Evolutionary conservation across 140 eudicot genomes (phyloP).

Genomic region (Senecio squalidus): DNA sequence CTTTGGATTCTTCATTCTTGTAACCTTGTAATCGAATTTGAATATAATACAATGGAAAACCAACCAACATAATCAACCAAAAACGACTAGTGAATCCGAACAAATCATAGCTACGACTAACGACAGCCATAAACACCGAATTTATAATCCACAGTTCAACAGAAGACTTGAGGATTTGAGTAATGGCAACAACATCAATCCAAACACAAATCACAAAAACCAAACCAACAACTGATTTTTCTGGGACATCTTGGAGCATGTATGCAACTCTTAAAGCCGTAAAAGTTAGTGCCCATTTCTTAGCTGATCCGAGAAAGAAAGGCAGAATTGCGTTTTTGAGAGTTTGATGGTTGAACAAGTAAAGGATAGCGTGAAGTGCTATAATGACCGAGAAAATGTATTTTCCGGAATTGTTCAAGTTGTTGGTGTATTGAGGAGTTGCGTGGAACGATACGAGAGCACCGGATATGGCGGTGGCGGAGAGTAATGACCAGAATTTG

Average conservation of each 20-base stretch:
- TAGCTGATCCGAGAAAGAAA: conserved; percentile 2
- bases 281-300: conserved; percentile 13
- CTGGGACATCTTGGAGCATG: conserved; percentile 15
- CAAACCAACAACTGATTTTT: conserved; percentile 24
- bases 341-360: conserved; percentile 7
- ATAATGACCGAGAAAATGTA: conserved; percentile 10
- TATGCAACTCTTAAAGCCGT: neutral
- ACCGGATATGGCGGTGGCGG: conserved; percentile 11
- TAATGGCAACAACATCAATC: conserved; percentile 25
- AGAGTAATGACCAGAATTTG: conserved; percentile 18
- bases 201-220: conserved; percentile 30
- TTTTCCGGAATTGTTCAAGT: neutral
- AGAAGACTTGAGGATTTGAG: conserved; percentile 20
- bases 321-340: conserved; percentile 4
- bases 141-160: conserved; percentile 8
- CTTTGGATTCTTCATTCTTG: conserved; percentile 7
- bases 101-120: conserved; percentile 9
- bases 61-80: conserved; percentile 23
- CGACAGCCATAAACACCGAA: conserved; percentile 23
- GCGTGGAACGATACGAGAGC: conserved; percentile 16
- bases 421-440: conserved; percentile 11
- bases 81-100: conserved; percentile 16
- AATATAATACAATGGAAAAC: neutral
- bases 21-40: conserved; percentile 2
- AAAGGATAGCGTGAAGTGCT: conserved; percentile 20